Base-by-base conservation (phyloP, 1,139 yeast genomes). In the Pneumocystis wakefieldiae region DNA sequence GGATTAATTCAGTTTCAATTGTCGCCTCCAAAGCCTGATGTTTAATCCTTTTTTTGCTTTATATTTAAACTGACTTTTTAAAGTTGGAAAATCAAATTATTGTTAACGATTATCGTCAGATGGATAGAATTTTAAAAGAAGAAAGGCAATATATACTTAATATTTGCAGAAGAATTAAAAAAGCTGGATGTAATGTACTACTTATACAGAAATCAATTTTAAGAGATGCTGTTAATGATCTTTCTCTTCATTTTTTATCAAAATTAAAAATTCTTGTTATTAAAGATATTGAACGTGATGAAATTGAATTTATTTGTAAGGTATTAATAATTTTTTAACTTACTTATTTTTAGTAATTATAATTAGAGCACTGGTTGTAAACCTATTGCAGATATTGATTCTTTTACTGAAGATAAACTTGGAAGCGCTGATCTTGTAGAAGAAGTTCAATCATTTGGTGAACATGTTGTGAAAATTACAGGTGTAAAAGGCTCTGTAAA, bases 11-110 rank as follows among this genome's bases (percentile, higher is more conserved):
- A 94, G 76, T 92, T 92, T 78, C 98, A 92, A 76, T 80, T 92
- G 67, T 90, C 97, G 39, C 98, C 99, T 59, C 99, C 99, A 70
- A 92, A 92, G 74, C 99, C 99, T 57, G 99, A 92, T 73, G 48
- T 42, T 14, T 35, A 8, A 55, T 10, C 2, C 15, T 28, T 2
- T 38, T 57, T 28, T 29, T 55, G 32, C 5, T 39, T 55, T 60
- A 3, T 60, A 14, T 60, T 24, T 60, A 32, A 35, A 24, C 42
- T 60, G n/a, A 48, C 19, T 60, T 17, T 60, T 60, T 15, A 19
- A 57, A 57, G 35, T 12, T 94, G 86, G 98, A 92, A 76, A 92
- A 92, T 74, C 92, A 91, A 73, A 94, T 92, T 65, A 96, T 94
- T 63, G 97, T 92, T 63, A 92, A 88, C 73, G 99, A 92, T 75